Evolutionary conservation across 148 eudicot species (phyloP).

Genomic region (Rhododendron griersonianum): DNA sequence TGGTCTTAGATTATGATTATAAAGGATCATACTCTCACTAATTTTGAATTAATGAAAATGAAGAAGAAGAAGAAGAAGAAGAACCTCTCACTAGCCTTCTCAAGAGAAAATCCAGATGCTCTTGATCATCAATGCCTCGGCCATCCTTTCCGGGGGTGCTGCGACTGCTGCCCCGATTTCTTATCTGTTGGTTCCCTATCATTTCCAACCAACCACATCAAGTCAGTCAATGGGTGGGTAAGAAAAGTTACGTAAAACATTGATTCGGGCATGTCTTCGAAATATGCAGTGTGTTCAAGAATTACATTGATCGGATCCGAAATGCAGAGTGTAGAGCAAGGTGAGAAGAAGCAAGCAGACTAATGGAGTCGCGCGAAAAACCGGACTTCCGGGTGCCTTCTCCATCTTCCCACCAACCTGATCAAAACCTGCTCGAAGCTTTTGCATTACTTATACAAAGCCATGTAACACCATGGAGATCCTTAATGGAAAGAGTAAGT

Average conservation of each 20-base stretch:
- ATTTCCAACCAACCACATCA: not conserved
- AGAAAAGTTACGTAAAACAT: not conserved
- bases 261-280: not conserved
- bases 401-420: not conserved
- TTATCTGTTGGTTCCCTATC: conserved; percentile 27
- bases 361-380: not conserved
- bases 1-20: not conserved
- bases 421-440: not conserved
- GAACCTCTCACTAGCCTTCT: conserved; percentile 34
- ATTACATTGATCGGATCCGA: not conserved
- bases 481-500: not conserved
- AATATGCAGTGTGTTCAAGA: too few relatives aligned
- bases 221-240: not conserved
- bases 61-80: not conserved
- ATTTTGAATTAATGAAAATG: not conserved
- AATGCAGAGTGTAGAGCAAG: not conserved
- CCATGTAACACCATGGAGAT: not conserved
- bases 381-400: not conserved
- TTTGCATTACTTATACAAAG: not conserved
- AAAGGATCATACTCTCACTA: not conserved
- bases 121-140: not conserved
- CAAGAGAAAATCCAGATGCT: conserved; percentile 20
- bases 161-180: not conserved
- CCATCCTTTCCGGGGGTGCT: not conserved
- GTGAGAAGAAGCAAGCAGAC: not conserved